Conservation (phyloP, 2,329 filamentous ascomycete genomes). For the Pseudopyrenochaeta lycopersici region DNA sequence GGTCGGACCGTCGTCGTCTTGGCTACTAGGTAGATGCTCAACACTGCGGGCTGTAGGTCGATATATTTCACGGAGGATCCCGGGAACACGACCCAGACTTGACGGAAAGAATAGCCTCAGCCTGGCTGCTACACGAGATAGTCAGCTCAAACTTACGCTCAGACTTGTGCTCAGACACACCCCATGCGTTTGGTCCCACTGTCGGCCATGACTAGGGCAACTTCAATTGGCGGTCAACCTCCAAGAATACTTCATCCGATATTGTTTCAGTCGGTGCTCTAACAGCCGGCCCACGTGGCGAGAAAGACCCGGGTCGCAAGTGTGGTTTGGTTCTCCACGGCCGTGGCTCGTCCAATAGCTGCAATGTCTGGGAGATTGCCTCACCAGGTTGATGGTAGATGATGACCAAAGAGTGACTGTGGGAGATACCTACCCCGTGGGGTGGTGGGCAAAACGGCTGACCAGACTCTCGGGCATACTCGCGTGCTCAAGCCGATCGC, state of each 20-base stretch:
- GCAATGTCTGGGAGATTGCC: background rate
- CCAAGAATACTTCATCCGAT: constrained; percentile 3
- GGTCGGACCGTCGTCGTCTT: constrained; percentile 13
- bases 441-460: constrained; percentile 15
- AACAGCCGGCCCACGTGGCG: constrained; percentile 5
- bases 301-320: constrained; percentile 12
- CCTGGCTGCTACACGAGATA: constrained; percentile 7
- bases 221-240: background rate
- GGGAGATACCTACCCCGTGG: constrained; percentile 20
- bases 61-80: constrained; percentile 17
- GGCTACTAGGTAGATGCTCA: constrained; percentile 16
- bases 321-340: background rate
- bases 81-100: constrained; percentile 12
- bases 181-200: background rate
- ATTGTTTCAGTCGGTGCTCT: background rate
- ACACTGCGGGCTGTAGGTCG: background rate
- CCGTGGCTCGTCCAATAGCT: constrained; percentile 1
- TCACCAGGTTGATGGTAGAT: constrained; percentile 3
- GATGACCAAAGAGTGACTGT: constrained; percentile 3
- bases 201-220: background rate
- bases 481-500: constrained; percentile 10
- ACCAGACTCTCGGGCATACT: constrained; percentile 14
- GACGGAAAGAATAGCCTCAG: constrained; percentile 5
- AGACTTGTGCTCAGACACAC: constrained; percentile 5
- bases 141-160: too few species aligned